A percentile compares a stretch with the other conserved stretches of the same genome.
These are phyloP conservation scores for Globisporangium abappressorium DNA, from an alignment of 352 stramenopile genomes.

Conservation along the genomic window DNA sequence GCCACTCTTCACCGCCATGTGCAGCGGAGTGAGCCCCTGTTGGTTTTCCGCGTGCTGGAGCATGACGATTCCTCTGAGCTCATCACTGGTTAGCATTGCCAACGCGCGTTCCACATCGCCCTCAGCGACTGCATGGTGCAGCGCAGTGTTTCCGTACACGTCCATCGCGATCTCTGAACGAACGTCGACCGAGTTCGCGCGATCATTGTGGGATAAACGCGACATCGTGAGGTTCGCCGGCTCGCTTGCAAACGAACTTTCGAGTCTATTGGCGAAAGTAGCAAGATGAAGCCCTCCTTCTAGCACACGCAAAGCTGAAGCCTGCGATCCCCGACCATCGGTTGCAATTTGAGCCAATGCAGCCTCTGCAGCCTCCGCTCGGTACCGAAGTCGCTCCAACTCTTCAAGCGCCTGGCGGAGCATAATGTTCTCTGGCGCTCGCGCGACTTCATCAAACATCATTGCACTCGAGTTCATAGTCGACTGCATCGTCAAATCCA, in stretches of 20 bases:
- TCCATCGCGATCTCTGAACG: slow-evolving; percentile 32
- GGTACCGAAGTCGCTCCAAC: slow-evolving; percentile 50
- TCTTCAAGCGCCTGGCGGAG: slow-evolving; percentile 48
- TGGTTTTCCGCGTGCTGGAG: slow-evolving; percentile 54
- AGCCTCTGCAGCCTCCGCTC: slow-evolving; percentile 61
- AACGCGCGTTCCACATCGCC: slow-evolving; percentile 49
- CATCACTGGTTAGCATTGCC: slow-evolving; percentile 42
- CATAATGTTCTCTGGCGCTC: slow-evolving; percentile 25
- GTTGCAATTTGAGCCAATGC: slow-evolving; percentile 34
- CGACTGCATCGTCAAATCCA: slow-evolving; percentile 16
- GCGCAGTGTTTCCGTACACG: slow-evolving; percentile 52
- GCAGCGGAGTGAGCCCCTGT: slow-evolving; percentile 55
- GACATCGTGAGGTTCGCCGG: not conserved
- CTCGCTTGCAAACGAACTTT: not conserved
- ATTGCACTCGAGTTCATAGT: slow-evolving; percentile 2
- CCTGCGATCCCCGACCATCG: not conserved
- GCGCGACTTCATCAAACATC: slow-evolving; percentile 19
- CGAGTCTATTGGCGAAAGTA: not conserved
- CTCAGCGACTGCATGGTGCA: slow-evolving; percentile 44
- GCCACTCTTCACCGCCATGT: slow-evolving; percentile 54
- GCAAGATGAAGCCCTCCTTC: not conserved
- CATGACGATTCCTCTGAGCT: slow-evolving; percentile 37
- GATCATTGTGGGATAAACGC: not conserved
- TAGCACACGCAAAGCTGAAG: not conserved
- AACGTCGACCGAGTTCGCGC: not conserved